Conservation (phyloP, 1,284 basidiomycete species). For the Termitomyces sp. region DNA sequence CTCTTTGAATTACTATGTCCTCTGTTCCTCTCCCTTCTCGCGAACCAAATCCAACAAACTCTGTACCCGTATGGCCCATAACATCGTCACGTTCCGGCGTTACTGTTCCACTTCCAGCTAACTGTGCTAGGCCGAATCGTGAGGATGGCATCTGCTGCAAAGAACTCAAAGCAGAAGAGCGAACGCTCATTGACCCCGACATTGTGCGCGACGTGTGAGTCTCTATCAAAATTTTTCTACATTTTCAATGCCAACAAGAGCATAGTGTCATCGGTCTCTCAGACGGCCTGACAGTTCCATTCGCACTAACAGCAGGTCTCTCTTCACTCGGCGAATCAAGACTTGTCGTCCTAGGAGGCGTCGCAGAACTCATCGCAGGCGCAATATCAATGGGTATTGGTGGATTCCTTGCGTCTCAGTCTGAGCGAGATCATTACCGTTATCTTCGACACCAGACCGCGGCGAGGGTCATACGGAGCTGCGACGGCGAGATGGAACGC, state of each 20-base stretch:
- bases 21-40: constrained; percentile 17
- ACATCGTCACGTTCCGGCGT: constrained; percentile 33
- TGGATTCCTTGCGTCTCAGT: constrained; percentile 94
- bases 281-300: constrained; percentile 94
- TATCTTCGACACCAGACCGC: constrained; percentile 74
- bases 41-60: constrained; percentile 16
- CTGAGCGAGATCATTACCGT: constrained; percentile 92
- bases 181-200: constrained; percentile 79
- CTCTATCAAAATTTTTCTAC: neutral
- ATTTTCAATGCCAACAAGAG: neutral
- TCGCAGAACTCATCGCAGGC: constrained; percentile 93
- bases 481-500: constrained; percentile 92
- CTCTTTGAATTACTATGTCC: constrained; percentile 10
- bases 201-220: constrained; percentile 78
- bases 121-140: constrained; percentile 53
- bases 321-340: constrained; percentile 86
- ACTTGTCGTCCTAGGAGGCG: constrained; percentile 86
- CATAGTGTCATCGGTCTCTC: constrained; percentile 87
- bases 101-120: constrained; percentile 44
- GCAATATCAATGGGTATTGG: constrained; percentile 97
- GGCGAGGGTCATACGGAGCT: constrained; percentile 82
- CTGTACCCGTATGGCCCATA: constrained; percentile 62
- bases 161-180: constrained; percentile 75
- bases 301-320: constrained; percentile 85
- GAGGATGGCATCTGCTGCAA: constrained; percentile 75